Conservation (phyloP, 2,329 filamentous ascomycete genomes). For the Aspergillus arachidicola region DNA sequence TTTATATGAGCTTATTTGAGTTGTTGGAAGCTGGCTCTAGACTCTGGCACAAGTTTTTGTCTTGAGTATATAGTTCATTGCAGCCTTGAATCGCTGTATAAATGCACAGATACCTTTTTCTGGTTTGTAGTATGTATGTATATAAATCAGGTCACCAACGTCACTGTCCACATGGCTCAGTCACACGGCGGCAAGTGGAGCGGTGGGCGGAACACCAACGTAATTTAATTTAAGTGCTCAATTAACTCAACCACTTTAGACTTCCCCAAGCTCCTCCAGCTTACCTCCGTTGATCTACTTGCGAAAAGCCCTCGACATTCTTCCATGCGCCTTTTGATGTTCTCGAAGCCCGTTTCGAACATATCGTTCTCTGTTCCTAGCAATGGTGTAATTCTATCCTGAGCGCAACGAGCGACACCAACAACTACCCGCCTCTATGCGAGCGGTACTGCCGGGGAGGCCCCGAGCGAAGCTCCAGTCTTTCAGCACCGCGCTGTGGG, state of each 20-base stretch:
- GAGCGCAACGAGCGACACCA: conserved; percentile 31
- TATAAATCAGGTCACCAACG: not conserved
- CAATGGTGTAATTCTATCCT: conserved; percentile 37
- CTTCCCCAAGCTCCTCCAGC: conserved; percentile 1
- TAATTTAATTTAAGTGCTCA: conserved; percentile 12
- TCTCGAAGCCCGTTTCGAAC: not conserved
- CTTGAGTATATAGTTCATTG: not conserved
- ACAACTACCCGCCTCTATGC: conserved; percentile 61
- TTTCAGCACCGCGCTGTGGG: conserved; percentile 73
- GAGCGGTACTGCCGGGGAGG: conserved; percentile 76
- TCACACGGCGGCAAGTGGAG: conserved; percentile 21
- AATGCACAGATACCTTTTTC: not conserved
- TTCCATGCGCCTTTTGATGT: not conserved
- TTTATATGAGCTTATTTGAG: not conserved
- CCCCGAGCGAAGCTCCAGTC: conserved; percentile 77
- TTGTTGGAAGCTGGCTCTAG: too few relatives aligned
- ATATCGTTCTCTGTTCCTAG: conserved; percentile 13
- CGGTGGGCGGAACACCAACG: conserved; percentile 16
- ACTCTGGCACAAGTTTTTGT: not conserved
- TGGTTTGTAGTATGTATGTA: not conserved
- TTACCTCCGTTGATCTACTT: not conserved
- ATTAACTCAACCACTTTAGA: not conserved
- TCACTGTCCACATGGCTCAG: conserved; percentile 7
- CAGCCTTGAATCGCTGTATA: not conserved
- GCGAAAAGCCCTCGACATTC: not conserved